Conservation (phyloP, 345 rosid genomes). For the Capsella bursapastoris region DNA sequence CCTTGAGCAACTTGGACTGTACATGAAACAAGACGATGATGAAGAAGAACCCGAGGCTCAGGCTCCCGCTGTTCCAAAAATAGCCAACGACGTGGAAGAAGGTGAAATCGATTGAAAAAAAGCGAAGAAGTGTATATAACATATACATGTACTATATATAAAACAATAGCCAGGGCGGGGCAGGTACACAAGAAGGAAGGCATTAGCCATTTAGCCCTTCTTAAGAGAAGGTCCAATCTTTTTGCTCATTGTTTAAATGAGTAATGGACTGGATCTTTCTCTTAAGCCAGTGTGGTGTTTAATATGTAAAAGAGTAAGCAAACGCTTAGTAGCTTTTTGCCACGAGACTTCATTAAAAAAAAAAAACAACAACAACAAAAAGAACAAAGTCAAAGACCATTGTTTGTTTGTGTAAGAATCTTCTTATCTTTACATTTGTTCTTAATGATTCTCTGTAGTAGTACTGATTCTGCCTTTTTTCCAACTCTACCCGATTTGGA, state of each 20-base stretch:
- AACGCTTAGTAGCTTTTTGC: slow-evolving; percentile 35
- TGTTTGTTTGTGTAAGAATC: slow-evolving; percentile 26
- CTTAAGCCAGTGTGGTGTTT: slow-evolving; percentile 23
- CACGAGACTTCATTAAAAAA: slow-evolving; percentile 11
- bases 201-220: too few species aligned
- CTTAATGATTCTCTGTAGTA: background rate
- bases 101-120: slow-evolving; percentile 73
- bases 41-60: slow-evolving; percentile 67
- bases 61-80: slow-evolving; percentile 39
- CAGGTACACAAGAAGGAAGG: background rate
- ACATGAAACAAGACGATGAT: slow-evolving; percentile 83
- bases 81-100: slow-evolving; percentile 63
- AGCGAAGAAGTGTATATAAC: slow-evolving; percentile 9
- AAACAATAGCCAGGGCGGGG: slow-evolving; percentile 28
- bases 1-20: slow-evolving; percentile 88
- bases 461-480: background rate
- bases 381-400: background rate
- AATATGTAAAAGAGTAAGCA: slow-evolving; percentile 27
- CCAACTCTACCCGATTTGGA: background rate
- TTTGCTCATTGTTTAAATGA: too few species aligned
- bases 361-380: background rate
- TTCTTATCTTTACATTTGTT: slow-evolving; percentile 24
- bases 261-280: slow-evolving; percentile 22
- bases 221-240: too few species aligned
- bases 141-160: slow-evolving; percentile 27